Evolutionary conservation across 1,284 basidiomycete species (phyloP).

Genomic region (Peniophora sp.): DNA sequence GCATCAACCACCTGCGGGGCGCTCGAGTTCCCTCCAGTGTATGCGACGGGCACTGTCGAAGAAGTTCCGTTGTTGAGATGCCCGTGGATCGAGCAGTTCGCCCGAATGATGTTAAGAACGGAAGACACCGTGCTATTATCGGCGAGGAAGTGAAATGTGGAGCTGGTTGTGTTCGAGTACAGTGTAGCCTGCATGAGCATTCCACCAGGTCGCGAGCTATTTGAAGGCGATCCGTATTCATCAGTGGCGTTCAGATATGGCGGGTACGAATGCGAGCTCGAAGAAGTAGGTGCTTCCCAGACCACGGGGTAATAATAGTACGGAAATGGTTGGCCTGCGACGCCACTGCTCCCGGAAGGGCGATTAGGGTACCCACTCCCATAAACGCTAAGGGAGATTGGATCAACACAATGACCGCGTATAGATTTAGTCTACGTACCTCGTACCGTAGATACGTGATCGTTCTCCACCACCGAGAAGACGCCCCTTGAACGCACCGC

Average conservation of each 20-base stretch:
- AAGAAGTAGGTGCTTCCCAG: conserved; percentile 27
- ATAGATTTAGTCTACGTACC: conserved; percentile 5
- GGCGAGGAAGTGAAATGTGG: conserved; percentile 16
- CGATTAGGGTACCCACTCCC: conserved; percentile 32
- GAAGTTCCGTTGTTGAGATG: conserved; percentile 1
- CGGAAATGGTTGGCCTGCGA: conserved; percentile 25
- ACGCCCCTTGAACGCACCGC: conserved; percentile 13
- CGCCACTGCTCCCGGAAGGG: conserved; percentile 12
- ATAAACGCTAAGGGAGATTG: conserved; percentile 18
- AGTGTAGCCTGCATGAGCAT: conserved; percentile 14
- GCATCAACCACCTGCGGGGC: conserved; percentile 22
- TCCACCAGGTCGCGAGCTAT: conserved; percentile 20
- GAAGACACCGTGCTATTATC: conserved; percentile 17
- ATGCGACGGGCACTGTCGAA: conserved; percentile 1
- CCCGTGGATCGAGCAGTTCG: conserved; percentile 8
- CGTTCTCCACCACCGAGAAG: conserved; percentile 13
- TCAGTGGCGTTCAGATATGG: not conserved
- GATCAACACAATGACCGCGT: too few relatives aligned
- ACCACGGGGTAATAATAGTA: conserved; percentile 51
- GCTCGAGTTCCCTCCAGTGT: conserved; percentile 1
- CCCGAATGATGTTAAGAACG: conserved; percentile 12
- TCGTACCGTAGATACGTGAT: conserved; percentile 11
- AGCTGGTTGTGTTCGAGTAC: conserved; percentile 11
- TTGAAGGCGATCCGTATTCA: conserved; percentile 17
- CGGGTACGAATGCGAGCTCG: not conserved